phyloP scores from a whole-genome alignment of 1,139 yeast species.

The Suhomyces bokatorum region DNA sequence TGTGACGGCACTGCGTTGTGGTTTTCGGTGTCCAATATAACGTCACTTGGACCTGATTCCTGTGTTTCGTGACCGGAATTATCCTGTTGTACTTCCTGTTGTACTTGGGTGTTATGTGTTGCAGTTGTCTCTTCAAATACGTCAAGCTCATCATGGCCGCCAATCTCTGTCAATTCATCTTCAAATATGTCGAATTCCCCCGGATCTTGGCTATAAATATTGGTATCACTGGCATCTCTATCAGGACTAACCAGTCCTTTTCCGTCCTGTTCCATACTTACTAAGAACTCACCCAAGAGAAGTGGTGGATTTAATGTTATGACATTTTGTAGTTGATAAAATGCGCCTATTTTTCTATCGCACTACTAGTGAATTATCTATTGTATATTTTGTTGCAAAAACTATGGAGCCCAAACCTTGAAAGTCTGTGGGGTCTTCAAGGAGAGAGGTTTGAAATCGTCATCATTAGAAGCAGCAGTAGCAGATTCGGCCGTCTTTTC shows the following conservation, averaged over 20 bases:
- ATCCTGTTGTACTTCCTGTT: background rate
- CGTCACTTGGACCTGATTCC: background rate
- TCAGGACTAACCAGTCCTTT: background rate
- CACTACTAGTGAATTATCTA: constrained; percentile 7
- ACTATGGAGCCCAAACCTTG: constrained; percentile 76
- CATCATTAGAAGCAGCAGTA: constrained; percentile 17
- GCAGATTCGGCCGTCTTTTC: constrained; percentile 17
- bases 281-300: background rate
- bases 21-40: background rate
- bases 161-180: constrained; percentile 5
- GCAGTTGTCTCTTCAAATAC: background rate
- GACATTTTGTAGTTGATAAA: background rate
- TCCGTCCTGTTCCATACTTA: constrained; percentile 1
- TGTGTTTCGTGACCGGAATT: background rate
- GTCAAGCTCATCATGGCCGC: constrained; percentile 12
- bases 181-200: constrained; percentile 10
- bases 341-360: background rate
- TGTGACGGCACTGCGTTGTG: no score
- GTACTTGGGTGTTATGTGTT: no score
- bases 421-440: constrained; percentile 80
- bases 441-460: constrained; percentile 66
- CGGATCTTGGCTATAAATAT: background rate
- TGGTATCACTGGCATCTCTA: background rate
- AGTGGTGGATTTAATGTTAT: background rate
- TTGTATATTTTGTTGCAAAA: constrained; percentile 6